These are phyloP conservation scores for Jaltomata sinuosa DNA, from an alignment of 257 asterid genomes.

Conservation along the genomic window DNA sequence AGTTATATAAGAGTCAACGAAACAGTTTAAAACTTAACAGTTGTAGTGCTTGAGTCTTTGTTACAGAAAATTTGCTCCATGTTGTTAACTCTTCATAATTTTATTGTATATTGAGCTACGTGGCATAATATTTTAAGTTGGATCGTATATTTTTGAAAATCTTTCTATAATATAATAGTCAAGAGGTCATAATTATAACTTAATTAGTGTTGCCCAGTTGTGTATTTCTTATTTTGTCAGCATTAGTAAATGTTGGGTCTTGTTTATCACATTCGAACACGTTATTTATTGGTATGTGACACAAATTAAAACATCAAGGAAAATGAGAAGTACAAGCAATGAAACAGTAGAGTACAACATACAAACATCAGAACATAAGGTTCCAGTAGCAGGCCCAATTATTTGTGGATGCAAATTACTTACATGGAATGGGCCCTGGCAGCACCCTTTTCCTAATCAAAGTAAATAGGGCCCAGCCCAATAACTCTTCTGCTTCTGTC, in stretches of 20 bases:
- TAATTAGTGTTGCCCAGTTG: background rate
- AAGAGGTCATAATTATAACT: background rate
- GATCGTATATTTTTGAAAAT: no score
- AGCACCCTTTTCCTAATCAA: background rate
- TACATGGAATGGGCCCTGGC: conserved; percentile 7
- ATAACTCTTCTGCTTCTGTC: background rate
- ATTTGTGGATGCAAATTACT: background rate
- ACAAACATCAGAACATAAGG: background rate
- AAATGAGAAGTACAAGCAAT: background rate
- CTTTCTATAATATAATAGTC: background rate
- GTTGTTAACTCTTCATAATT: background rate
- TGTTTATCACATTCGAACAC: background rate
- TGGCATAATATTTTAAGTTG: no score
- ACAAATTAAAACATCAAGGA: background rate
- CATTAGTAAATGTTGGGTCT: background rate
- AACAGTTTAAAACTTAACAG: background rate
- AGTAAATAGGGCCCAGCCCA: conserved; percentile 18
- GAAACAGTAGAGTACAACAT: background rate
- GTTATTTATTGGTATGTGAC: background rate
- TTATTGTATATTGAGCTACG: no score
- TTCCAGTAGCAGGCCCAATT: background rate
- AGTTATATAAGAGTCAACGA: background rate
- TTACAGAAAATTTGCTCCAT: background rate
- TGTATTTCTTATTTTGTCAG: background rate
- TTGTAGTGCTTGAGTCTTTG: background rate